Conservation (phyloP, 106 monocot species). For the Narthecium ossifragum region DNA sequence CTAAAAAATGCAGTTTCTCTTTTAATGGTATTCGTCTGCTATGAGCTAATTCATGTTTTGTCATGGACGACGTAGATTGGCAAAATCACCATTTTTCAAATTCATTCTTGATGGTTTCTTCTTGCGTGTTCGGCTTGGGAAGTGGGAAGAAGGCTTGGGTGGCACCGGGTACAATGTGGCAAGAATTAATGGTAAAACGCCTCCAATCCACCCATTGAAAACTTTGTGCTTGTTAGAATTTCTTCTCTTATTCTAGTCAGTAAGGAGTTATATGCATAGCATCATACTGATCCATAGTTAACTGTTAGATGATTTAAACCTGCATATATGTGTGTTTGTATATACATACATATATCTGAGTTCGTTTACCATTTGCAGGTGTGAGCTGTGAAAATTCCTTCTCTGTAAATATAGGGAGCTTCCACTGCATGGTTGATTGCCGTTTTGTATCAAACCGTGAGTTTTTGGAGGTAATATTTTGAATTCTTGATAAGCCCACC, state of each 20-base stretch:
- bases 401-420: constrained; percentile 40
- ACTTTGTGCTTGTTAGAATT: too few species aligned
- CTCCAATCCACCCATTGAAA: not conserved
- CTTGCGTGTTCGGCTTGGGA: constrained; percentile 48
- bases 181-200: constrained; percentile 44
- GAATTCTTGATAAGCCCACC: not conserved
- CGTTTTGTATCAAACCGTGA: constrained; percentile 59
- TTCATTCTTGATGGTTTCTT: constrained; percentile 48
- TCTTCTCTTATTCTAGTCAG: not conserved
- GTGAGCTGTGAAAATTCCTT: constrained; percentile 19
- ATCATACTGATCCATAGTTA: not conserved
- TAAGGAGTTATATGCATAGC: not conserved
- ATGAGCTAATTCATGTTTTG: constrained; percentile 2
- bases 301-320: not conserved
- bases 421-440: constrained; percentile 27
- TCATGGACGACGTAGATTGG: constrained; percentile 20
- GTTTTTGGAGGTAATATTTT: constrained; percentile 52
- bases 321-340: not conserved
- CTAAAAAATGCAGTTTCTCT: not conserved
- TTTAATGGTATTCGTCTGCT: not conserved
- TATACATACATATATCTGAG: not conserved
- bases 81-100: constrained; percentile 21
- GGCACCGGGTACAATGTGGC: constrained; percentile 60
- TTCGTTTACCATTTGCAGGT: constrained; percentile 24
- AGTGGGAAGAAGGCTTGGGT: constrained; percentile 28